These are phyloP conservation scores for Carex pumila DNA, from an alignment of 176 grass and related monocot genomes.

Conservation along the genomic window DNA sequence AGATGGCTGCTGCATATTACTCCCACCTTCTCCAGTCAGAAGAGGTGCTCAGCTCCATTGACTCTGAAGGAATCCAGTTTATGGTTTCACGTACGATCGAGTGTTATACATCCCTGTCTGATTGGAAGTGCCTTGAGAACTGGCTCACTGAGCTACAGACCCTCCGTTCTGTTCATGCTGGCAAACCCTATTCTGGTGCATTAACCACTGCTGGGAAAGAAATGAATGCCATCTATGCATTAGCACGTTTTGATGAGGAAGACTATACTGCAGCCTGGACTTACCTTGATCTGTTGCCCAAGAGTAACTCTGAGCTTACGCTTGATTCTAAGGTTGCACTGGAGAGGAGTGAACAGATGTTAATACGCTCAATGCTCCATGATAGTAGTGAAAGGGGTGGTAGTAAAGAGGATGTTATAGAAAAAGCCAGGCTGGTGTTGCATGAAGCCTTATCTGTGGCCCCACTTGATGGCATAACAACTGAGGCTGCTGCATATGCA, in stretches of 20 bases:
- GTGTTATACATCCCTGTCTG: constrained; percentile 83
- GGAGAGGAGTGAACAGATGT: constrained; percentile 96
- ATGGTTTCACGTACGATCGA: constrained; percentile 81
- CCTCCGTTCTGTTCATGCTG: constrained; percentile 81
- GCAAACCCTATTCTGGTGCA: constrained; percentile 94
- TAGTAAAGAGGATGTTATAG: constrained; percentile 40
- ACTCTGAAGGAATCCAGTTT: constrained; percentile 89
- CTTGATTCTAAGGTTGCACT: constrained; percentile 84
- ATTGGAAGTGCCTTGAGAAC: constrained; percentile 95
- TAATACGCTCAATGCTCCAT: constrained; percentile 80
- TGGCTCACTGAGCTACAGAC: constrained; percentile 88
- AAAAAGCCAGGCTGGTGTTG: constrained; percentile 83
- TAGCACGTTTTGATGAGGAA: constrained; percentile 75
- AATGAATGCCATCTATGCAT: constrained; percentile 88
- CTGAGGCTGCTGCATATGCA: constrained; percentile 56
- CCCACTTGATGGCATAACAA: constrained; percentile 65
- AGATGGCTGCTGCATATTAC: constrained; percentile 91
- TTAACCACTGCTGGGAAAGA: constrained; percentile 85
- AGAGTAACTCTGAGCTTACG: constrained; percentile 76
- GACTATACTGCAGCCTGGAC: constrained; percentile 75
- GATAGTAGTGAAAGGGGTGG: constrained; percentile 37
- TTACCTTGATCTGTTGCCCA: constrained; percentile 92
- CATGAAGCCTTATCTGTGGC: constrained; percentile 75
- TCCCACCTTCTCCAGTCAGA: constrained; percentile 89
- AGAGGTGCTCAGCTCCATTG: constrained; percentile 60